Conservation (phyloP, 257 asterid species). For the Dorcoceras hygrometricum region DNA sequence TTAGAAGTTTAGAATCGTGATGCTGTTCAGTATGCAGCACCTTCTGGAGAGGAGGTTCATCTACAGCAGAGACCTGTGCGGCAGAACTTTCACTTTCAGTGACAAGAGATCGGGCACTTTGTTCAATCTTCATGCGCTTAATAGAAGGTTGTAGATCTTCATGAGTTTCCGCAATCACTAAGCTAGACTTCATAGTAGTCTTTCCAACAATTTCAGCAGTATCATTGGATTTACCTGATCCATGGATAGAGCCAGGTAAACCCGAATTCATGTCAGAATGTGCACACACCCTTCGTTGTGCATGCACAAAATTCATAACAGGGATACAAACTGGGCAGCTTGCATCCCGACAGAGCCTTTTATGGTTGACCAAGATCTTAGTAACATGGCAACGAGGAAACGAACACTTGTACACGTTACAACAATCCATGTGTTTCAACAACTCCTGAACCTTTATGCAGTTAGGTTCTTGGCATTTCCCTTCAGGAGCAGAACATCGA, state of each 20-base stretch:
- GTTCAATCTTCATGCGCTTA: constrained; percentile 90
- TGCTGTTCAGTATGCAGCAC: constrained; percentile 37
- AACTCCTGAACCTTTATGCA: constrained; percentile 65
- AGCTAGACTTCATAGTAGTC: constrained; percentile 40
- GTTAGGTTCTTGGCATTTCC: constrained; percentile 71
- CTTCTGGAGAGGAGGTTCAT: constrained; percentile 43
- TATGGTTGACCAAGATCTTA: constrained; percentile 52
- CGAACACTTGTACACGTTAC: constrained; percentile 58
- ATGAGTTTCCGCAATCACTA: constrained; percentile 44
- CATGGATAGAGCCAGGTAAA: constrained; percentile 40
- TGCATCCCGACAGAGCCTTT: constrained; percentile 57
- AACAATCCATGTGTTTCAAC: constrained; percentile 66
- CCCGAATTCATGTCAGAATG: constrained; percentile 48
- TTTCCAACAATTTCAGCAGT: constrained; percentile 47
- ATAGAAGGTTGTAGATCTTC: constrained; percentile 68
- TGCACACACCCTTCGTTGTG: constrained; percentile 46
- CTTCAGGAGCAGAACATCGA: constrained; percentile 74
- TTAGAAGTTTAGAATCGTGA: constrained; percentile 35
- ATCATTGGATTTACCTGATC: constrained; percentile 46
- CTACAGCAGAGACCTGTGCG: constrained; percentile 37
- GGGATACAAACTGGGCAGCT: constrained; percentile 92
- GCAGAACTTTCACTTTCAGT: constrained; percentile 41
- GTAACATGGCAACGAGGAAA: constrained; percentile 71
- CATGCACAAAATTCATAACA: constrained; percentile 60
- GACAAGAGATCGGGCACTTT: constrained; percentile 44